A percentile compares a stretch with the other conserved stretches of the same genome.
Evolutionary conservation across 176 grass and related monocot species (phyloP).

Genomic region (Cenchrus fungigraminus): DNA sequence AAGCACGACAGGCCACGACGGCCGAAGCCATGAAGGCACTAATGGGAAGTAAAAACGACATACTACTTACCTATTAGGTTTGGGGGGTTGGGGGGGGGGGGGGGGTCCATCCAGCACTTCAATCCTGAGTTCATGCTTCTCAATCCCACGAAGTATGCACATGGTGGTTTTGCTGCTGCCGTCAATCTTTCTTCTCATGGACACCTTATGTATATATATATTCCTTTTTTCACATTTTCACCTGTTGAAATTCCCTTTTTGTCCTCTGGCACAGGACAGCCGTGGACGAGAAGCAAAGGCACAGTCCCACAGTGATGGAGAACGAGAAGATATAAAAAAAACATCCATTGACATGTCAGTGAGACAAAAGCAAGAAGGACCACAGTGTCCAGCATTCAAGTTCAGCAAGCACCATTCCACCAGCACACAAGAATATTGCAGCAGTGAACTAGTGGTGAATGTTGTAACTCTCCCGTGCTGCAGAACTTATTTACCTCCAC

Average conservation of each 20-base stretch:
- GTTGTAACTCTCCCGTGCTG: background rate
- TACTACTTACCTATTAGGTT: too few species aligned
- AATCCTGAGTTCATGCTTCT: background rate
- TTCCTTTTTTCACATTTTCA: background rate
- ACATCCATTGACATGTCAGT: background rate
- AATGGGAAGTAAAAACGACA: too few species aligned
- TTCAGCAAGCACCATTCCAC: background rate
- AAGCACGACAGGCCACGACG: too few species aligned
- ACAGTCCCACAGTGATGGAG: background rate
- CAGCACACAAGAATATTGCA: background rate
- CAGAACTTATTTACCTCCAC: background rate
- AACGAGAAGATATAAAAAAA: background rate
- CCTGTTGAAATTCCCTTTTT: background rate
- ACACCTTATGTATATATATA: background rate
- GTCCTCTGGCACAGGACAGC: constrained; percentile 4
- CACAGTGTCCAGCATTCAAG: background rate
- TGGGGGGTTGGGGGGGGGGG: too few species aligned
- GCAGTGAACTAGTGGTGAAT: background rate
- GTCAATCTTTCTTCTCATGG: background rate
- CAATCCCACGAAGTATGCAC: background rate
- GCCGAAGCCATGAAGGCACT: too few species aligned
- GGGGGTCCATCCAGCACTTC: too few species aligned
- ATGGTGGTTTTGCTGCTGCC: background rate
- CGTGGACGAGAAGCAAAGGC: constrained; percentile 34
- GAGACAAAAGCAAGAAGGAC: background rate